Base-by-base conservation (phyloP, 1,139 yeast species). In the Candida sanyaensis region DNA sequence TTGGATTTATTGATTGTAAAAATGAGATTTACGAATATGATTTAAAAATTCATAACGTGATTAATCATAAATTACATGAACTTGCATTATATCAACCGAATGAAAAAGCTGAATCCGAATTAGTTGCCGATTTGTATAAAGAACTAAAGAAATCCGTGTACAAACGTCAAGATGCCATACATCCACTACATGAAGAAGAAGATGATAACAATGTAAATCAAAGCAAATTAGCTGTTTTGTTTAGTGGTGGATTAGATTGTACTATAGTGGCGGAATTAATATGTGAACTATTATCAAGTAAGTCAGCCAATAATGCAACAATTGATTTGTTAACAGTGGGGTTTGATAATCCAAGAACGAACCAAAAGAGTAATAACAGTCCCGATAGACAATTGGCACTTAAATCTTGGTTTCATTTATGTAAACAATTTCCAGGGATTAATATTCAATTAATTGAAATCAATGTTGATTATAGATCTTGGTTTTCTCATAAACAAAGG, bases 161-260 rank as follows among this genome's bases (percentile, higher is more conserved):
- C 2, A 61, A 71, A 10, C 71, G 97, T 42, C 76, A 85, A 12
- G 62, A 66, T 2, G 75, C 87, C 0, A 86, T 89, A 7, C 76
- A 77, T 49, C 92, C 93, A 1, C 49, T 80, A 5, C 8, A 17
- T 6, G 29, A 36, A 30, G 76, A 73, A 50, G 53, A 64, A 8
- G 51, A 59, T 1, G 41, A 42, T 17, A 3, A 3, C 3, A 17
- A 17, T 17, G 2, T 3, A 17, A 17, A 3, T 17, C 2, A 17
- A 26, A 64, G 79, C 3, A 58, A 43, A 26, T 62, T 88, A 26
- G 90, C 89, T 0, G 73, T 93, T 0, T 67, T 93, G 32, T 93
- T 90, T 61, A 90, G 97, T 37, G 99, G 99, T 1, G 99, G 99
- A 0, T 71, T 93, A 8, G 99, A 93, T 59, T 93, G 99, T 62